Evolutionary conservation across 2,329 filamentous ascomycete species (phyloP).

Genomic region (Colletotrichum scovillei): DNA sequence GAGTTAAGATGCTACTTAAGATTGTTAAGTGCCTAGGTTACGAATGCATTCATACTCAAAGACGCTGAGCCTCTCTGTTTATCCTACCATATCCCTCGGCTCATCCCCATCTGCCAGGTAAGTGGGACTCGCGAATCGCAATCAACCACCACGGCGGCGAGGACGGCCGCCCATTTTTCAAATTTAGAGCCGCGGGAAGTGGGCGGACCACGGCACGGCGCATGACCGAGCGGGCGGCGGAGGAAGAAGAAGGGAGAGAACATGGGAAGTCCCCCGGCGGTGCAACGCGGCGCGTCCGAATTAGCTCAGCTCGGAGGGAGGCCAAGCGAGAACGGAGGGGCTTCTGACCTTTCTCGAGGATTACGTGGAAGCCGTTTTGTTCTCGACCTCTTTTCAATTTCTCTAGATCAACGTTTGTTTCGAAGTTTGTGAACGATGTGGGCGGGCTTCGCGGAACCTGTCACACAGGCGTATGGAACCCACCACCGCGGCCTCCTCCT

Average conservation of each 20-base stretch:
- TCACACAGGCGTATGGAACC: not conserved
- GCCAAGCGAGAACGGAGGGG: not conserved
- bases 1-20: not conserved
- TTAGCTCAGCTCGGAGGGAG: constrained; percentile 13
- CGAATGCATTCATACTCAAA: not conserved
- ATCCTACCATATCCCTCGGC: not conserved
- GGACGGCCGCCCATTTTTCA: not conserved
- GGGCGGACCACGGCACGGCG: constrained; percentile 19
- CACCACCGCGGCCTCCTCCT: not conserved
- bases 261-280: not conserved
- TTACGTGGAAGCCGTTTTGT: not conserved
- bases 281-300: constrained; percentile 3
- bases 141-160: not conserved
- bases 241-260: not conserved
- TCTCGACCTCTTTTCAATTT: not conserved
- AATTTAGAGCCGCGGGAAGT: constrained; percentile 20
- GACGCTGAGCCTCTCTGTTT: constrained; percentile 1
- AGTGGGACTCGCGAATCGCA: not conserved
- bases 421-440: not conserved
- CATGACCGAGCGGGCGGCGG: constrained; percentile 20
- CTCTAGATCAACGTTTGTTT: not conserved
- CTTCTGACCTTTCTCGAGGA: too few species aligned
- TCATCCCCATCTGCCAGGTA: not conserved
- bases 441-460: not conserved
- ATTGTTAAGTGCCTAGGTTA: not conserved